phyloP scores from a whole-genome alignment of 345 rosid species.

The Mangifera indica region DNA sequence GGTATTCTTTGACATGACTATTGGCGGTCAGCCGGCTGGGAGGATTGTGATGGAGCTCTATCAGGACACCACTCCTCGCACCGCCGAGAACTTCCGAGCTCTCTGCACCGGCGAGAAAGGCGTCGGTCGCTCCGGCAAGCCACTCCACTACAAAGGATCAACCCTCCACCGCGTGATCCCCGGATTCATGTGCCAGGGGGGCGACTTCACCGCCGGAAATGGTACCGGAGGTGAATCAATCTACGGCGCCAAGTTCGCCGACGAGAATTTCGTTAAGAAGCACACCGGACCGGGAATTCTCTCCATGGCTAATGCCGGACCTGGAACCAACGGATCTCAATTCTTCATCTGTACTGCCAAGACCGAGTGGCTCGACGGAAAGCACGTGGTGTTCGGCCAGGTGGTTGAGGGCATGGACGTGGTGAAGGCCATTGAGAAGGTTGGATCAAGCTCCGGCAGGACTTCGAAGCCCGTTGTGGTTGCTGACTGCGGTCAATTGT shows the following conservation, averaged over 20 bases:
- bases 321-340: constrained; percentile 72
- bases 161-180: constrained; percentile 79
- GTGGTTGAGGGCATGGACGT: constrained; percentile 67
- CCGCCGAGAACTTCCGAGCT: constrained; percentile 84
- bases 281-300: constrained; percentile 69
- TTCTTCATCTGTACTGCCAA: constrained; percentile 65
- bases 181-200: constrained; percentile 84
- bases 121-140: constrained; percentile 52
- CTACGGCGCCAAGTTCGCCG: constrained; percentile 65
- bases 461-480: constrained; percentile 49
- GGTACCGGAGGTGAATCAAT: constrained; percentile 88
- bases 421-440: constrained; percentile 59
- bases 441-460: constrained; percentile 59
- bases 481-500: constrained; percentile 69
- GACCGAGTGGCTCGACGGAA: constrained; percentile 75
- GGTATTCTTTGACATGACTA: constrained; percentile 59
- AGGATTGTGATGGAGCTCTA: constrained; percentile 67
- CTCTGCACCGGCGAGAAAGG: constrained; percentile 87
- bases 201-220: constrained; percentile 77
- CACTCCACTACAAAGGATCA: constrained; percentile 82
- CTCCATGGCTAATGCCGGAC: constrained; percentile 83
- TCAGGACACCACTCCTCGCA: constrained; percentile 51
- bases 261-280: constrained; percentile 77
- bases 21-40: constrained; percentile 50
- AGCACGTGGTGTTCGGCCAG: constrained; percentile 80